phyloP scores from a whole-genome alignment of 2,329 filamentous ascomycete species.

The Chaetomiaceae sp. region DNA sequence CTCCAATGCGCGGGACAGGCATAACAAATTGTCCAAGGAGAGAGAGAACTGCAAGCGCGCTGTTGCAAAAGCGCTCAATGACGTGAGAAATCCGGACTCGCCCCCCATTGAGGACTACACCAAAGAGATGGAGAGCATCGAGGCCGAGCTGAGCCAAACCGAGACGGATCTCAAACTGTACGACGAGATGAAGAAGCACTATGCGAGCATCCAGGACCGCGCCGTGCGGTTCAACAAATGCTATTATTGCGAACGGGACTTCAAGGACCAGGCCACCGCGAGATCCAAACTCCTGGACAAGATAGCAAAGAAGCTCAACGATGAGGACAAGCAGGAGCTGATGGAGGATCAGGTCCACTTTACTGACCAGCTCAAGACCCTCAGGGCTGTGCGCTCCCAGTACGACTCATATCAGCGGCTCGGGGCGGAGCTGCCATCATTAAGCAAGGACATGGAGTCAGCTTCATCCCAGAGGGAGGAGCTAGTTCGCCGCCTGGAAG shows the following conservation, averaged over 20 bases:
- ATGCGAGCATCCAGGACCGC: conserved; percentile 59
- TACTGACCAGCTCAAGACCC: conserved; percentile 51
- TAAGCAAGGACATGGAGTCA: conserved; percentile 55
- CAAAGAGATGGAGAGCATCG: conserved; percentile 44
- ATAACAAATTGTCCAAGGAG: conserved; percentile 60
- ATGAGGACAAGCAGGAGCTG: conserved; percentile 54
- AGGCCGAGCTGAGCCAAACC: conserved; percentile 55
- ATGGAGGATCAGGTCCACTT: conserved; percentile 53
- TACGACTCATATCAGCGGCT: conserved; percentile 73
- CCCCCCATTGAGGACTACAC: conserved; percentile 51
- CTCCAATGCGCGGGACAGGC: conserved; percentile 57
- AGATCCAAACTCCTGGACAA: conserved; percentile 62
- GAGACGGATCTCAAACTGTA: conserved; percentile 65
- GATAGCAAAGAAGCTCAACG: conserved; percentile 59
- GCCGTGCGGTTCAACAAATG: conserved; percentile 68
- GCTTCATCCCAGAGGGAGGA: conserved; percentile 55
- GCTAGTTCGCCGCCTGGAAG: conserved; percentile 58
- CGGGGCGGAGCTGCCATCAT: conserved; percentile 62
- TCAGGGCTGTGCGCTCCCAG: conserved; percentile 58
- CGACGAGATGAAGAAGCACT: conserved; percentile 66
- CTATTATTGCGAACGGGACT: conserved; percentile 67
- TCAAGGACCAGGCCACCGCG: conserved; percentile 55
- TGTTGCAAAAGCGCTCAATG: conserved; percentile 46
- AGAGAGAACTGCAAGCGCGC: conserved; percentile 55
- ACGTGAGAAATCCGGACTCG: conserved; percentile 34